Evolutionary conservation across 768 basidiomycete species (phyloP), one percentile per base, ranked within the genome.

Genomic region (Mycena pura): DNA sequence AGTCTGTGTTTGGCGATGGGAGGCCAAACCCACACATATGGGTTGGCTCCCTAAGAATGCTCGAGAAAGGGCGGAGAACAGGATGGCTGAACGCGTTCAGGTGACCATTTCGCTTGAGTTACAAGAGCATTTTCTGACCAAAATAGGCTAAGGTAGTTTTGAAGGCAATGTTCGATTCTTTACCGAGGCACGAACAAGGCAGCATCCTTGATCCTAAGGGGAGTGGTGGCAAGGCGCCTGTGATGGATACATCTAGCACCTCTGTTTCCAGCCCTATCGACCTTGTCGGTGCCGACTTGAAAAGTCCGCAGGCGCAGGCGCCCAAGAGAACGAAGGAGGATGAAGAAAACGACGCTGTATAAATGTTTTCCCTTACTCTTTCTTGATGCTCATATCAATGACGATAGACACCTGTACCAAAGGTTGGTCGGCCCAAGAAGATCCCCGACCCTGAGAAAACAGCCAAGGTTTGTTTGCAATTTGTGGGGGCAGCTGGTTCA

Each of bases 1-100:
- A n/a, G 74, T 92, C 31, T 88, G 84, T 62, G 77, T 90, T 21
- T 96, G 92, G 93, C 80, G 91, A 50, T 96, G 94, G 95, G 95
- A 96, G 72, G 87, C 91, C 11, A 86, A 84, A 67, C 80, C 84
- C 3, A 66, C 80, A 19, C 78, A 82, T 63, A 76, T 77, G 58
- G 80, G 84, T 56, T 89, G 88, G 84, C 72, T 95, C 29, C 90
- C 91, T 0, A 87, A 85, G 70, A 86, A 83, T 68, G 80, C 82
- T 13, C 77, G 78, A 63, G 87, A 89, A 63, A 91, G 84, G 69
- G 85, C 83, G 0, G 84, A 88, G 49, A 72, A 70, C 9, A 82
- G 94, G 68, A 73, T 80, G 9, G 77, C 79, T 22, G 93, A 95
- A 65, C 82, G 94, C 58, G 63, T 80, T 17, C 86, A 88, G 79